Evolutionary conservation across 169 alveolate genomes (phyloP).

Genomic region (Eimeria maxima): DNA sequence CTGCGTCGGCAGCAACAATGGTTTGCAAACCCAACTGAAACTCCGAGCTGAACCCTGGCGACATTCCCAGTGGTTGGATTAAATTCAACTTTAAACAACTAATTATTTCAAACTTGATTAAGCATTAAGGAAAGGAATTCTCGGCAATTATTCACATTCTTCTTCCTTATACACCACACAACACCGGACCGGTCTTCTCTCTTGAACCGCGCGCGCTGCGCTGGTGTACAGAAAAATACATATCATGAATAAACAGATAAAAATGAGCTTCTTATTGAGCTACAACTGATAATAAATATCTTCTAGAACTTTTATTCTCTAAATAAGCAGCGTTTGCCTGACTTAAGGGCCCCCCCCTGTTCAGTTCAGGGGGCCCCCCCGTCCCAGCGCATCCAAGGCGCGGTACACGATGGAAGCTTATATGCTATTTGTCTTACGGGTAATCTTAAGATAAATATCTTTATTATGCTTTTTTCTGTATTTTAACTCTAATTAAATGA

Average conservation of each 20-base stretch:
- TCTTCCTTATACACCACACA: not conserved
- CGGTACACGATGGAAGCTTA: not conserved
- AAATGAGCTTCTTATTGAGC: not conserved
- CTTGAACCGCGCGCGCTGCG: not conserved
- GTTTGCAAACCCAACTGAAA: constrained; percentile 58
- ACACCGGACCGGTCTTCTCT: constrained; percentile 17
- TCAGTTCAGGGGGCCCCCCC: constrained; percentile 34
- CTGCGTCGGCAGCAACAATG: constrained; percentile 49
- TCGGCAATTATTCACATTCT: not conserved
- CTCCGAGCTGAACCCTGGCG: constrained; percentile 49
- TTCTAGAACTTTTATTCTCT: not conserved
- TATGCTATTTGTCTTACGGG: not conserved
- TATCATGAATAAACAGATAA: not conserved
- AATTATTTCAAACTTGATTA: not conserved
- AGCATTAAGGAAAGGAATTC: no score
- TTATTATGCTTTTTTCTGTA: no score
- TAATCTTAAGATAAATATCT: no score
- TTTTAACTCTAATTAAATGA: no score
- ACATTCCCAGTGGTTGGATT: not conserved
- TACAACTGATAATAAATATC: not conserved
- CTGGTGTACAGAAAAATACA: not conserved
- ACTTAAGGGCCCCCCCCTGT: not conserved
- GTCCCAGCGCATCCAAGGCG: not conserved
- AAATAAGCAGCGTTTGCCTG: not conserved
- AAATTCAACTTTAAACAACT: not conserved